phyloP scores from a whole-genome alignment of 2,329 filamentous ascomycete genomes.

The Paecilomyces sp. region DNA sequence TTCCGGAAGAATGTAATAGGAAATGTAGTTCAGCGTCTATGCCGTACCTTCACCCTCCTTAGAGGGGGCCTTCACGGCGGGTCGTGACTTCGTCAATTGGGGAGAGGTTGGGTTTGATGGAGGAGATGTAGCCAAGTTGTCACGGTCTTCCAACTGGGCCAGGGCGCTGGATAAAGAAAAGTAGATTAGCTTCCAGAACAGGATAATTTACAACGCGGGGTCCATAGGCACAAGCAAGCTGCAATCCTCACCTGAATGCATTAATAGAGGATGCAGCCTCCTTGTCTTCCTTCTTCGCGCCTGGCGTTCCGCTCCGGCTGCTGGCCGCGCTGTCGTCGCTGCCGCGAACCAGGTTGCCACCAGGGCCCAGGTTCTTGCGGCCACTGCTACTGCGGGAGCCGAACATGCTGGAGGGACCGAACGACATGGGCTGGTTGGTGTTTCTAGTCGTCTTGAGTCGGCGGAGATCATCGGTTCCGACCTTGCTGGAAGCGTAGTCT shows the following conservation, averaged over 20 bases:
- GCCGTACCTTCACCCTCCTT: constrained; percentile 33
- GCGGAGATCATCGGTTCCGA: constrained; percentile 85
- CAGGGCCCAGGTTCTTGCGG: constrained; percentile 63
- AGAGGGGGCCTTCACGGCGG: constrained; percentile 35
- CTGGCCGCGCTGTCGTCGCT: constrained; percentile 81
- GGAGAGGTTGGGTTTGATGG: constrained; percentile 43
- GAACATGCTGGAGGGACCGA: constrained; percentile 84
- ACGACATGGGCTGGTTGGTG: constrained; percentile 55
- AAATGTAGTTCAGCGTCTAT: constrained; percentile 19
- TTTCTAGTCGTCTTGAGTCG: constrained; percentile 61
- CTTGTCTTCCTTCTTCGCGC: constrained; percentile 57
- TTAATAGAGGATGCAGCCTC: constrained; percentile 67
- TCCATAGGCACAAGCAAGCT: background rate
- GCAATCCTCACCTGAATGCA: constrained; percentile 74
- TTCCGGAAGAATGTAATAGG: constrained; percentile 17
- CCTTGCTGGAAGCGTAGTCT: constrained; percentile 67
- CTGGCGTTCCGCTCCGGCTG: constrained; percentile 83
- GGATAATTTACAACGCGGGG: constrained; percentile 5
- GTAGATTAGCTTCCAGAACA: constrained; percentile 2
- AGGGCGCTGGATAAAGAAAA: constrained; percentile 32
- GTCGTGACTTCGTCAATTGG: constrained; percentile 39
- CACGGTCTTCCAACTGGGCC: constrained; percentile 38
- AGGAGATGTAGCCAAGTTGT: constrained; percentile 41
- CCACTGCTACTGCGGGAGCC: constrained; percentile 87
- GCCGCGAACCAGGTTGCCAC: constrained; percentile 62